A percentile compares a stretch with the other conserved stretches of the same genome.
Evolutionary conservation across 2,329 filamentous ascomycete species (phyloP).

Genomic region (Aureobasidium subglaciale): DNA sequence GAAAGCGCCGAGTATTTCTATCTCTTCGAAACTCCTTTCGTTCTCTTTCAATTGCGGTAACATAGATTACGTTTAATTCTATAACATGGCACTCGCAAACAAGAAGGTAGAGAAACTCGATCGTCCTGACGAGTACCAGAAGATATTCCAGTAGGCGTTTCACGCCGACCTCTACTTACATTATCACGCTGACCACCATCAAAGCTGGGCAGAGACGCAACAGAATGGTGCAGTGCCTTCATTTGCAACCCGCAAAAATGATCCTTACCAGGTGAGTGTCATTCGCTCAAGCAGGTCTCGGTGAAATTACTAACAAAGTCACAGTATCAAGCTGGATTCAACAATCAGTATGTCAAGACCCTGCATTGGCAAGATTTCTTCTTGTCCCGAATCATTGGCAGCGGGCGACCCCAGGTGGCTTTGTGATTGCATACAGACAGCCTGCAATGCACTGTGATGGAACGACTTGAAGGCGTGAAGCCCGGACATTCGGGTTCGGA

Average conservation of each 20-base stretch:
- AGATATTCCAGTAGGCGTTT: slow-evolving; percentile 19
- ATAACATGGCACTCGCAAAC: neutral
- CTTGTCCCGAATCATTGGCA: neutral
- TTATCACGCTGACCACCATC: slow-evolving; percentile 6
- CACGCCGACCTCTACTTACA: neutral
- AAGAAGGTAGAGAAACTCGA: slow-evolving; percentile 15
- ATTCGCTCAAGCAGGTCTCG: slow-evolving; percentile 1
- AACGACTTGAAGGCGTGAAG: neutral
- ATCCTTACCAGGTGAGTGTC: slow-evolving; percentile 44
- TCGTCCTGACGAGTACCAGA: slow-evolving; percentile 17
- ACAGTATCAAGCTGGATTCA: slow-evolving; percentile 51
- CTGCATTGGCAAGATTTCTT: neutral
- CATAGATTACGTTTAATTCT: neutral
- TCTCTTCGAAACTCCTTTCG: neutral
- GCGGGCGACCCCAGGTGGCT: neutral
- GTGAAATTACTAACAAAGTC: slow-evolving; percentile 7
- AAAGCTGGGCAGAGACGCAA: slow-evolving; percentile 52
- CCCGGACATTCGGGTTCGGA: neutral
- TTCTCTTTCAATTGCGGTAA: neutral
- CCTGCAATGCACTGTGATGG: slow-evolving; percentile 4
- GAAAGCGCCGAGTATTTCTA: neutral
- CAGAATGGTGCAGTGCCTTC: slow-evolving; percentile 49
- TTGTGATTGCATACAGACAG: neutral
- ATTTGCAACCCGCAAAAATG: slow-evolving; percentile 47
- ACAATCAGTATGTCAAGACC: slow-evolving; percentile 37